Evolutionary conservation across 108 stramenopile species (phyloP).

Genomic region (Pseudonitzschia pungens): DNA sequence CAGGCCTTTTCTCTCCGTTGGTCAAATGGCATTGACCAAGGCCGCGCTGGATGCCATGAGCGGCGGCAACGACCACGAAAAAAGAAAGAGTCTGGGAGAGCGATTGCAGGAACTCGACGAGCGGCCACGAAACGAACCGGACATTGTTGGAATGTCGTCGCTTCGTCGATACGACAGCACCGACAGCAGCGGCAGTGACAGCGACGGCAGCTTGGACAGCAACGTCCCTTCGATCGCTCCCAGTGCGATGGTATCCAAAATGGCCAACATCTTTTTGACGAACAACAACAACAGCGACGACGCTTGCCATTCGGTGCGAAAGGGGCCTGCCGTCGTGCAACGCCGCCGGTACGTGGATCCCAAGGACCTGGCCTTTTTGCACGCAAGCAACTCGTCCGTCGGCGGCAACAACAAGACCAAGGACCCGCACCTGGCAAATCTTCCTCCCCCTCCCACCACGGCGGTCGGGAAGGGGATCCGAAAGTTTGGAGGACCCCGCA

Average conservation of each 20-base stretch:
- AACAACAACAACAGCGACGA: neutral
- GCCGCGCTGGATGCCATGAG: constrained; percentile 1
- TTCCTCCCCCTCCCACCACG: neutral
- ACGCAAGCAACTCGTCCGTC: neutral
- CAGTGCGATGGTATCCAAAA: constrained; percentile 26
- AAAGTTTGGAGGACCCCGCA: constrained; percentile 30
- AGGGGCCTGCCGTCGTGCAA: neutral
- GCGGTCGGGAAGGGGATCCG: constrained; percentile 25
- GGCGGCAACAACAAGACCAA: neutral
- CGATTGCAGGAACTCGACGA: neutral
- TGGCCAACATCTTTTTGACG: constrained; percentile 25
- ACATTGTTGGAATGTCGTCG: neutral
- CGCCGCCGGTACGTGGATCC: constrained; percentile 29
- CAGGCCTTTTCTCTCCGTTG: neutral
- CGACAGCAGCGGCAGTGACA: neutral
- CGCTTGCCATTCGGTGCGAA: neutral
- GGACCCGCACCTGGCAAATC: neutral
- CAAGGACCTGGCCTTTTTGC: constrained; percentile 21
- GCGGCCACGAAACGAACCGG: neutral
- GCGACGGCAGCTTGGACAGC: neutral
- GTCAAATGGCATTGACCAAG: neutral
- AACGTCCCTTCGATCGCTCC: constrained; percentile 25
- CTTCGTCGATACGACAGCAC: neutral
- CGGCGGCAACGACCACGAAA: neutral
- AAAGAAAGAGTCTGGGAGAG: neutral